These are phyloP conservation scores for Cadophora luteo-olivacea DNA, from an alignment of 2,329 filamentous ascomycete genomes.

Conservation along the genomic window DNA sequence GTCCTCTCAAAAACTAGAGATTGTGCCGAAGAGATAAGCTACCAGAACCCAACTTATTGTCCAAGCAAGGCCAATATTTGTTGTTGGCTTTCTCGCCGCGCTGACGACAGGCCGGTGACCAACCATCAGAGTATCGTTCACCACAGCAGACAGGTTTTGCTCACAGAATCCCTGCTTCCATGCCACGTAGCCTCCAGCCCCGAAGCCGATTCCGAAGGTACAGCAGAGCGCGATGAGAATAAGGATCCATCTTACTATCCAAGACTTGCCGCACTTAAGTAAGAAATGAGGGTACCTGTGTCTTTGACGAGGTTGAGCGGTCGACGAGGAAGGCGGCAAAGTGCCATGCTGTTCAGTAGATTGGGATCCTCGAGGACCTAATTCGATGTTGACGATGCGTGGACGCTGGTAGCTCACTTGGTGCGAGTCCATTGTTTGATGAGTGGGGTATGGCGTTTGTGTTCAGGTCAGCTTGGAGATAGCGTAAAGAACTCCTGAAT, in stretches of 20 bases:
- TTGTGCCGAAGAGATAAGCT: neutral
- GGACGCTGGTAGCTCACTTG: neutral
- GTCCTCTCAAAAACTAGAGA: neutral
- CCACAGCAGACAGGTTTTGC: neutral
- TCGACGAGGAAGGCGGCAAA: no score
- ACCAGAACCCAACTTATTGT: neutral
- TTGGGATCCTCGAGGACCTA: neutral
- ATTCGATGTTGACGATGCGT: neutral
- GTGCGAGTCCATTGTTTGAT: neutral
- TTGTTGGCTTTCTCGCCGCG: neutral
- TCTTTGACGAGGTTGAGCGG: neutral
- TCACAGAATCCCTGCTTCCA: neutral
- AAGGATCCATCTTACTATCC: neutral
- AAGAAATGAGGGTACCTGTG: neutral
- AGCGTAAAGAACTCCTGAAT: neutral
- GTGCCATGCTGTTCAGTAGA: neutral
- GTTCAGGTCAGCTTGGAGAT: neutral
- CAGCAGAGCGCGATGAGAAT: neutral
- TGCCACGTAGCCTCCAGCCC: neutral
- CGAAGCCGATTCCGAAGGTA: neutral
- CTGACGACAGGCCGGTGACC: neutral
- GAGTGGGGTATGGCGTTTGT: neutral
- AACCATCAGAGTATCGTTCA: neutral
- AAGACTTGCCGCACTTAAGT: neutral
- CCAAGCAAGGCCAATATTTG: neutral